phyloP scores from a whole-genome alignment of 1,139 yeast species.

The Scheffersomyces illinoinensis region DNA sequence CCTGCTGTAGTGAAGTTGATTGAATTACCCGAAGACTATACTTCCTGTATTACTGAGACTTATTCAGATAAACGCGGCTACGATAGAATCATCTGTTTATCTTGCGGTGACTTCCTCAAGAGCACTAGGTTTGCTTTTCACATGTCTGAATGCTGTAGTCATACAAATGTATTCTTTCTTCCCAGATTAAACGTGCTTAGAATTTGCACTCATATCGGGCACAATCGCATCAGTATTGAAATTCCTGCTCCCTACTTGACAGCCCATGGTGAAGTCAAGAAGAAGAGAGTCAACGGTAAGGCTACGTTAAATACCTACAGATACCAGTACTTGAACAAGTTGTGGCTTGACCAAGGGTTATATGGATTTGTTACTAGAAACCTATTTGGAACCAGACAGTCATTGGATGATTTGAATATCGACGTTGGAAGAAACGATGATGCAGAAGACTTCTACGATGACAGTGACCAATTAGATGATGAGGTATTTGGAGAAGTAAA shows the following conservation, averaged over 20 bases:
- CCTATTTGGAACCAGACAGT: conserved; percentile 25
- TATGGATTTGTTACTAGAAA: conserved; percentile 37
- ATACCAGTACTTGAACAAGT: conserved; percentile 53
- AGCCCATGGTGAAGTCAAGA: conserved; percentile 70
- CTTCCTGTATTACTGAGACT: conserved; percentile 25
- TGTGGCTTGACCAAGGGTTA: conserved; percentile 61
- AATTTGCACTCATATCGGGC: conserved; percentile 33
- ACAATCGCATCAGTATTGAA: conserved; percentile 26
- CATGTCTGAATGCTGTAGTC: conserved; percentile 22
- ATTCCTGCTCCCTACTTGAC: conserved; percentile 70
- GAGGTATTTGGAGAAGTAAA: neutral
- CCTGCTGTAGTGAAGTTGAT: conserved; percentile 44
- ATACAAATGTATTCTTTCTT: conserved; percentile 44
- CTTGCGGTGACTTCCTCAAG: conserved; percentile 27
- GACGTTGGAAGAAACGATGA: conserved; percentile 7
- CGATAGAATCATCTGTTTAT: conserved; percentile 35
- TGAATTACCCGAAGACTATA: conserved; percentile 38
- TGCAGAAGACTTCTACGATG: conserved; percentile 5
- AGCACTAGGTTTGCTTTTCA: conserved; percentile 19
- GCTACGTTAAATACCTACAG: conserved; percentile 55
- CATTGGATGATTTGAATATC: conserved; percentile 4
- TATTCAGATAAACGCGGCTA: conserved; percentile 16
- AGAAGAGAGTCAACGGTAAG: conserved; percentile 52
- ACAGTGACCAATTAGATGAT: conserved; percentile 1
- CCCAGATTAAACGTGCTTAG: conserved; percentile 41